These are phyloP conservation scores for Jatropha curcas DNA, from an alignment of 345 rosid genomes.

Conservation along the genomic window DNA sequence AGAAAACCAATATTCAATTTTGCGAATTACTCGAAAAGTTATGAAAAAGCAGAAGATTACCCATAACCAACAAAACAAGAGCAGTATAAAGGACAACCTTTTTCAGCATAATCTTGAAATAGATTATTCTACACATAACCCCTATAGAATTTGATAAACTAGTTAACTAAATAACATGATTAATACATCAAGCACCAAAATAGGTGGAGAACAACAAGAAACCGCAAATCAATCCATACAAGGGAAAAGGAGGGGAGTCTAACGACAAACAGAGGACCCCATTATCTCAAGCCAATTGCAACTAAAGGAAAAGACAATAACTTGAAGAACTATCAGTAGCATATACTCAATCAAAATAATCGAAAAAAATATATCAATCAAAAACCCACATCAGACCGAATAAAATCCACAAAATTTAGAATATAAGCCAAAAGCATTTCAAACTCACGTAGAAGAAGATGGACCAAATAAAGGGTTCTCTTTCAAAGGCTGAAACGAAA, in stretches of 20 bases:
- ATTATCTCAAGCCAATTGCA: neutral
- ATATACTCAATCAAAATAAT: neutral
- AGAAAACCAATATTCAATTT: neutral
- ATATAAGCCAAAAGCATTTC: neutral
- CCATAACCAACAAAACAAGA: neutral
- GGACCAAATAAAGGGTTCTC: constrained; percentile 97
- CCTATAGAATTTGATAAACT: neutral
- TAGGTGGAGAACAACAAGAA: too few species aligned
- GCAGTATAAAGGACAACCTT: neutral
- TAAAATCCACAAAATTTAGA: constrained; percentile 7
- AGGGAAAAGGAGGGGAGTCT: neutral
- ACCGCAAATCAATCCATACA: neutral
- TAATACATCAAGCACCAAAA: neutral
- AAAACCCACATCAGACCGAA: constrained; percentile 2
- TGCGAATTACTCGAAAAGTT: neutral
- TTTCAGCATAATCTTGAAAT: neutral
- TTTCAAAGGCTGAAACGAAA: constrained; percentile 80
- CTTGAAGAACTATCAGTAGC: neutral
- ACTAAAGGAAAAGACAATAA: neutral
- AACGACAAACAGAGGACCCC: neutral
- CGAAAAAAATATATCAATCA: constrained; percentile 1
- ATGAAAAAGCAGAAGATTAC: neutral
- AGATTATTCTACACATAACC: neutral
- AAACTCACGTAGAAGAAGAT: constrained; percentile 76
- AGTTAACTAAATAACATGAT: neutral